Evolutionary conservation across 176 grass and related monocot species (phyloP), one percentile per base, ranked within the genome.

Genomic region (Themeda triandra): DNA sequence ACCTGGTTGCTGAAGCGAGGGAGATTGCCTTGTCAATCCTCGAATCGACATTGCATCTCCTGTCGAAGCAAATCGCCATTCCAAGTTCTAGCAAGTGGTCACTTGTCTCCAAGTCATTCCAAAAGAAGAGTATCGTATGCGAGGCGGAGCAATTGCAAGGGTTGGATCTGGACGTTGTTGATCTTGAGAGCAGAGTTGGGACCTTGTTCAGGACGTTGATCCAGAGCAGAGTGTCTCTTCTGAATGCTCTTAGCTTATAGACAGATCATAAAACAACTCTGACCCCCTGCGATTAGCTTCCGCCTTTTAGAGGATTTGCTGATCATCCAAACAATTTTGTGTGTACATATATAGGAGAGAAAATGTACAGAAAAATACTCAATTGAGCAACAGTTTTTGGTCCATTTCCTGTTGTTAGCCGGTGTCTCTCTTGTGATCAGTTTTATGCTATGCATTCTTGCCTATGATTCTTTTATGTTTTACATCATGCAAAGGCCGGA

Each of bases 201-300:
- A 85, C 32, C 62, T 25, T 82, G 70, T 91, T 82, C 78, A 81
- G 44, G 66, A 84, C 17, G 41, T 53, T 85, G 54, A 78, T 69
- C 72, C 77, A 78, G 37, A 56, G 19, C 46, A 78, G 54, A 56
- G 86, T 85, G n/a, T 73, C 89, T 36, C 31, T 88, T 24, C 62
- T 85, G 10, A 88, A 91, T 29, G 35, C 70, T 44, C 41, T 44
- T 44, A 44, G 41, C 41, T 44, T 44, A 11, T 44, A 44, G 41
- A 13, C 41, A 44, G 41, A 44, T 44, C 41, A 44, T 44, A 44
- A n/a, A n/a, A n/a, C 41, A 44, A 44, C 41, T 13, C 41, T 13
- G 41, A 44, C 2, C 10, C 41, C 41, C 41, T 44, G 41, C 41
- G 41, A 44, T 44, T 44, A 44, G 78, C 29, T 17, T 59, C 78